Base-by-base conservation (phyloP, 2,329 filamentous ascomycete species). In the Mycosphaerella sp. region DNA sequence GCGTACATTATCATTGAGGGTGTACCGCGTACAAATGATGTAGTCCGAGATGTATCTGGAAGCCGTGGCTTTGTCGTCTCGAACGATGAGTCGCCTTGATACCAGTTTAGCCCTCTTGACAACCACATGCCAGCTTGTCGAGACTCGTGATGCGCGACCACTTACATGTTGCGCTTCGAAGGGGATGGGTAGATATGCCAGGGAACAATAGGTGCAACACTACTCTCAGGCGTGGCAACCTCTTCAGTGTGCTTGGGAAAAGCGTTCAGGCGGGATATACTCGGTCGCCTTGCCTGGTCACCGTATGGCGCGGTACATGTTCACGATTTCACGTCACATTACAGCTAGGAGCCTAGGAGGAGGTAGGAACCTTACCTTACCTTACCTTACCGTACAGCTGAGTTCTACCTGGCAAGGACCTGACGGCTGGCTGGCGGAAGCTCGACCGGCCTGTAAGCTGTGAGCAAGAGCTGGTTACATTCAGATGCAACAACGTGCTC, bases 21-120 rank as follows among this genome's bases (percentile, higher is more conserved):
- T 41, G 42, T 50, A 28, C 50, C 25, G 52, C 75, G 61, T 72
- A 84, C 81, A 77, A 70, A 90, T 81, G 62, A 93, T 85, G 71
- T 91, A 89, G 68, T 87, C 83, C 55, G 87, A 86, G 59, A 90
- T 85, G 69, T 90, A 89, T 61, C 77, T 75, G 64, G 86, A 87
- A 50, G 85, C 85, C 56, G 78, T 73, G 49, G 76, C 70, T 61
- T 84, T 77, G 64, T 88, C 78, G 68, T 90, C 83, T 67, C 86
- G 80, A 66, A 93, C 86, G 70, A 93, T 90, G 65, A 93, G 80
- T 73, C 87, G 84, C 87, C 88, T 93, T 44, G 40, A 18, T 18
- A 28, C 34, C 10, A 5, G 16, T 17, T 48, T 36, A 48, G 44
- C 13, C n/a, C 36, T 36, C 17, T 50, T 13, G 49, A 41, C 39